These are phyloP conservation scores for Amylostereum areolatum DNA, from an alignment of 1,284 basidiomycete genomes.

Conservation along the genomic window DNA sequence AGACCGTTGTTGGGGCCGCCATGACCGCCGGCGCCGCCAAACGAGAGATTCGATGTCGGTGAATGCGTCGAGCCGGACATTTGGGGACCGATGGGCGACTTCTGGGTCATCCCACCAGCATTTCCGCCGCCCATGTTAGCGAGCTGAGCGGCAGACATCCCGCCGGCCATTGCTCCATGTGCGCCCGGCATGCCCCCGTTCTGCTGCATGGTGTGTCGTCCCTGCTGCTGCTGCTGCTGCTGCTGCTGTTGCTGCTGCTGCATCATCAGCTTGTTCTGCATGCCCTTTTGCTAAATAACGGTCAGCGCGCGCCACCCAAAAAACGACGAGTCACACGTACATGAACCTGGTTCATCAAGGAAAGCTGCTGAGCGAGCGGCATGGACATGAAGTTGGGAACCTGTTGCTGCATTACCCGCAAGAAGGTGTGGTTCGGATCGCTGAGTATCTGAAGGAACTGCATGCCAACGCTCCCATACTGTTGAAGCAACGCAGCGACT, in stretches of 20 bases:
- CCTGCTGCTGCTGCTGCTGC: slow-evolving; percentile 11
- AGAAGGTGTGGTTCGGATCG: slow-evolving; percentile 49
- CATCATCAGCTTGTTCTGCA: slow-evolving; percentile 5
- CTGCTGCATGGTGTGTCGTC: slow-evolving; percentile 6
- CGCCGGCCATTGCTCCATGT: too few relatives aligned
- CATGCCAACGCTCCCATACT: slow-evolving; percentile 31
- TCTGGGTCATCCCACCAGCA: too few relatives aligned
- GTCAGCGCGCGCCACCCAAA: background rate
- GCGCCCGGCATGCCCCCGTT: background rate
- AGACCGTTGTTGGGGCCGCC: background rate
- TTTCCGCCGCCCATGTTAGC: too few relatives aligned
- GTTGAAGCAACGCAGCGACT: slow-evolving; percentile 16
- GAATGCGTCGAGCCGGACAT: background rate
- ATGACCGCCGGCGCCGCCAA: background rate
- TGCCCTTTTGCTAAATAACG: slow-evolving; percentile 2
- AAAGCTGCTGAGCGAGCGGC: slow-evolving; percentile 49
- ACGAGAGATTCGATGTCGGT: background rate
- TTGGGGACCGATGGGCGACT: background rate
- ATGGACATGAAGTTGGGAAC: slow-evolving; percentile 50
- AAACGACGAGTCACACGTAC: slow-evolving; percentile 27
- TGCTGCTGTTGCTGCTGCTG: slow-evolving; percentile 4
- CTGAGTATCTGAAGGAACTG: slow-evolving; percentile 46
- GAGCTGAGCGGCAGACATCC: background rate
- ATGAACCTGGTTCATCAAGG: slow-evolving; percentile 48
- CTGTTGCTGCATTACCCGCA: slow-evolving; percentile 45